These are phyloP conservation scores for Pneumocystis sp. DNA, from an alignment of 1,139 yeast species.

Conservation along the genomic window DNA sequence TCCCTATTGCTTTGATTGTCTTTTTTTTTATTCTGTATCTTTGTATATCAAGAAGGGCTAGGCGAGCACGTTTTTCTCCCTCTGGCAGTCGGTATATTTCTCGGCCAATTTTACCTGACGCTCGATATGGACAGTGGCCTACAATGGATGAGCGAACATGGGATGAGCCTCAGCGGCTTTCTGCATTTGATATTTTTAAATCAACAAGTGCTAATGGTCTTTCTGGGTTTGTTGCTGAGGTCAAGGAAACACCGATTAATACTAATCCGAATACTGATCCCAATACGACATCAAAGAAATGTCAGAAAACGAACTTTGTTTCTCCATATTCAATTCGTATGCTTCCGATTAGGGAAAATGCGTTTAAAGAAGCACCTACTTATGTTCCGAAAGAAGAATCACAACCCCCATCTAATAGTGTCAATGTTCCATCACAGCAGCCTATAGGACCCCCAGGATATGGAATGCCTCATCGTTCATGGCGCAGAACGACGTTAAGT, in stretches of 20 bases:
- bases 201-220: constrained; percentile 9
- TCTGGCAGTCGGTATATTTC: constrained; percentile 7
- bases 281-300: constrained; percentile 5
- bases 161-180: constrained; percentile 11
- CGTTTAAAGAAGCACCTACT: constrained; percentile 1
- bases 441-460: constrained; percentile 1
- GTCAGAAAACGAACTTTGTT: constrained; percentile 2
- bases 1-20: not conserved
- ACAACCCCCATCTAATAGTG: not conserved
- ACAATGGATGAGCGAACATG: constrained; percentile 3
- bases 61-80: not conserved
- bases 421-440: not conserved
- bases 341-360: not conserved
- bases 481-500: not conserved
- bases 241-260: constrained; percentile 2
- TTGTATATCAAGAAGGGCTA: not conserved
- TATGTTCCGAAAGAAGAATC: not conserved
- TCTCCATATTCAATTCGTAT: constrained; percentile 2
- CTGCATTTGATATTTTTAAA: constrained; percentile 12
- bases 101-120: constrained; percentile 6
- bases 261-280: not conserved
- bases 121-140: constrained; percentile 9
- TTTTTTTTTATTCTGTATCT: constrained; percentile 6
- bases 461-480: constrained; percentile 1
- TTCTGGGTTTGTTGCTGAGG: constrained; percentile 12